phyloP scores from a whole-genome alignment of 2,329 filamentous ascomycete species.

The Fusarium decemcellulare region DNA sequence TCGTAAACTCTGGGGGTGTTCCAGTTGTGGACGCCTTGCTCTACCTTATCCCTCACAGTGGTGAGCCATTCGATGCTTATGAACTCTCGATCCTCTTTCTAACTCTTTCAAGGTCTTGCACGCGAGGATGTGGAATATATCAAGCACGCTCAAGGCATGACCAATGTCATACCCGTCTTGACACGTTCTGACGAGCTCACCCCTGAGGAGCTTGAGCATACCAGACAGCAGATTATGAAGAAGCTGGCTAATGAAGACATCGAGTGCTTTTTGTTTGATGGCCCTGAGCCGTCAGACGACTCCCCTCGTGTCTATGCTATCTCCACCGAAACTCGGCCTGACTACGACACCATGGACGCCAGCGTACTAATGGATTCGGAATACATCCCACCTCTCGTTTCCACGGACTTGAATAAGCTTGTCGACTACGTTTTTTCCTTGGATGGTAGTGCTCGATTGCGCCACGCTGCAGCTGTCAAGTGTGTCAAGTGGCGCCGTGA shows the following conservation, averaged over 20 bases:
- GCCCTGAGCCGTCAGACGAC: slow-evolving; percentile 44
- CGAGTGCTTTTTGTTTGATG: slow-evolving; percentile 76
- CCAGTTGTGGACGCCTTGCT: slow-evolving; percentile 88
- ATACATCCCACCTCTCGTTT: slow-evolving; percentile 84
- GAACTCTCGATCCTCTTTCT: slow-evolving; percentile 2
- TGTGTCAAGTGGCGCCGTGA: slow-evolving; percentile 77
- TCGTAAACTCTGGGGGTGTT: slow-evolving; percentile 87
- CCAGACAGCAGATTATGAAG: slow-evolving; percentile 72
- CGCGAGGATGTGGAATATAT: slow-evolving; percentile 78
- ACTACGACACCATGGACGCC: slow-evolving; percentile 90
- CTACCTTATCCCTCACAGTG: slow-evolving; percentile 79
- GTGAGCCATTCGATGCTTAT: slow-evolving; percentile 58
- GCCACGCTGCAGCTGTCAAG: slow-evolving; percentile 87
- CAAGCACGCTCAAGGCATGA: slow-evolving; percentile 76
- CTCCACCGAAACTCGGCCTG: slow-evolving; percentile 79
- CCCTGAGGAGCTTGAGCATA: slow-evolving; percentile 65
- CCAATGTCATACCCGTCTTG: slow-evolving; percentile 89
- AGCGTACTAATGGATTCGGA: slow-evolving; percentile 94
- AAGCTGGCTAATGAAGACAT: slow-evolving; percentile 72
- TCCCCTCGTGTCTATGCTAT: slow-evolving; percentile 76
- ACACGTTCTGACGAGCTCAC: slow-evolving; percentile 81
- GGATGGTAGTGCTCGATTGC: slow-evolving; percentile 84
- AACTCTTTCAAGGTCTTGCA: slow-evolving; percentile 48
- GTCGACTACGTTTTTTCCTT: slow-evolving; percentile 83
- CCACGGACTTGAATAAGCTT: slow-evolving; percentile 80